Evolutionary conservation across 106 monocot genomes (phyloP).

Genomic region (Apostasia ramifera): DNA sequence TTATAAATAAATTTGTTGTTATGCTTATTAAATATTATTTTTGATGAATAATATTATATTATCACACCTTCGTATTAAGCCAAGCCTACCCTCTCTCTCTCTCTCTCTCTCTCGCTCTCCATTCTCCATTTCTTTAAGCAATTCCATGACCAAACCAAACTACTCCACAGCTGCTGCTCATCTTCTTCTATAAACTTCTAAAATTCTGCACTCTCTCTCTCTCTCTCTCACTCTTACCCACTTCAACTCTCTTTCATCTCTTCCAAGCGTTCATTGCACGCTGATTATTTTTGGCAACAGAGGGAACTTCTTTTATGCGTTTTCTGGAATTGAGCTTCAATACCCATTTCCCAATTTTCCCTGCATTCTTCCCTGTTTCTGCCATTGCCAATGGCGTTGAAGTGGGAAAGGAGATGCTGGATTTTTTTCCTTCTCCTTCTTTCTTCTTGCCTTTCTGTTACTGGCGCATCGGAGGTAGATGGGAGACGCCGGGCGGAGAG

Average conservation of each 20-base stretch:
- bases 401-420: conserved; percentile 23
- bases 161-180: not conserved
- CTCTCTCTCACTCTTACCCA: conserved; percentile 5
- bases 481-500: conserved; percentile 37
- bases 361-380: not conserved
- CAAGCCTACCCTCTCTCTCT: not conserved
- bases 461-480: conserved; percentile 14
- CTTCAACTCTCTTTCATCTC: conserved; percentile 2
- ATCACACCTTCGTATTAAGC: not conserved
- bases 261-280: not conserved
- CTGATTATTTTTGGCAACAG: not conserved
- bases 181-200: not conserved
- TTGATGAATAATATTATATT: no score
- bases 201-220: not conserved
- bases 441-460: conserved; percentile 1
- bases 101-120: not conserved
- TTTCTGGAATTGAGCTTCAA: not conserved
- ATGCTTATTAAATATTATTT: no score
- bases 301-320: not conserved
- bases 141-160: conserved; percentile 8
- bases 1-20: no score
- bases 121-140: conserved; percentile 1
- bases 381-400: not conserved
- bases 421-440: conserved; percentile 21
- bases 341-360: not conserved